Conservation (phyloP, 306 rosid genomes). For the Ammopiptanthus mongolicus region DNA sequence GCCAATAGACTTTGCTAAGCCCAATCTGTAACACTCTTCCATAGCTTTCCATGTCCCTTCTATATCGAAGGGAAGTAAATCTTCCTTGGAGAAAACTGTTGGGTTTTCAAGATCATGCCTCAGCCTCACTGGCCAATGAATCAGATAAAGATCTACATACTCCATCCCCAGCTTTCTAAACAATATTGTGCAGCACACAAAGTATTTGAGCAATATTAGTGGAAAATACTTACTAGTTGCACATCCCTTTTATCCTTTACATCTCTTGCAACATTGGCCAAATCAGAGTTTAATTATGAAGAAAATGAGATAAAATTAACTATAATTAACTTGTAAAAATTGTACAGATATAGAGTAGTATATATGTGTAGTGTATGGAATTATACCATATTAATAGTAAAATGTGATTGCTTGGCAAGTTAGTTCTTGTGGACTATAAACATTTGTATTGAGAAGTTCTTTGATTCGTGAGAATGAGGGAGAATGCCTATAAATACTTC, state of each 20-base stretch:
- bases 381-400: too few species aligned
- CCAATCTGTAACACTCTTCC: conserved; percentile 42
- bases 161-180: conserved; percentile 38
- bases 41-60: conserved; percentile 55
- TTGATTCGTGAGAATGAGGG: background rate
- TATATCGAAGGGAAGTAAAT: conserved; percentile 46
- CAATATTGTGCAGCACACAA: background rate
- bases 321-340: too few species aligned
- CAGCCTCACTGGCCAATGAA: conserved; percentile 50
- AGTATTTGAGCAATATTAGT: background rate
- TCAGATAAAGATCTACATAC: conserved; percentile 51
- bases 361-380: too few species aligned
- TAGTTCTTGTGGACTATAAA: too few species aligned
- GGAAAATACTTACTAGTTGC: background rate
- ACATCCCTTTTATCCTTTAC: background rate
- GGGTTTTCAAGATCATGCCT: conserved; percentile 36
- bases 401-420: too few species aligned
- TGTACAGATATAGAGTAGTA: background rate
- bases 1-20: conserved; percentile 49
- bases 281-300: too few species aligned
- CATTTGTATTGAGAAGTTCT: too few species aligned
- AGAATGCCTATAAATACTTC: too few species aligned
- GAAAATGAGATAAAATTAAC: too few species aligned
- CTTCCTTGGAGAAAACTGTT: conserved; percentile 27
- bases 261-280: background rate